Evolutionary conservation across 1,284 basidiomycete genomes (phyloP).

Genomic region (Heterobasidion occidentale): DNA sequence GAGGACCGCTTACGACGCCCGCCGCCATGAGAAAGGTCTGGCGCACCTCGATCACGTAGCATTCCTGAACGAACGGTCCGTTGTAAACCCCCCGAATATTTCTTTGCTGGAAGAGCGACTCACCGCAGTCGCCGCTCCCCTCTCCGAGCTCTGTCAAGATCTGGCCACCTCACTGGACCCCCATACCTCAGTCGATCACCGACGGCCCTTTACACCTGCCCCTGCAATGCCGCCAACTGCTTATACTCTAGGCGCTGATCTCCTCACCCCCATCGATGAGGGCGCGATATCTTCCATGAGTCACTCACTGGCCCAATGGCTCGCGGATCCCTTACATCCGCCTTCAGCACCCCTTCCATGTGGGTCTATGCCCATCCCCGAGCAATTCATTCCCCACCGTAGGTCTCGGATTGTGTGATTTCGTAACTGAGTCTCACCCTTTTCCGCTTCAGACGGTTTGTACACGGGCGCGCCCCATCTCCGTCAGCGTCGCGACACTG

Average conservation of each 20-base stretch:
- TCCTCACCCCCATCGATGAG: too few species aligned
- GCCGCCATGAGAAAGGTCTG: background rate
- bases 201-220: background rate
- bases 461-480: background rate
- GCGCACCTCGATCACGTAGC: background rate
- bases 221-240: background rate
- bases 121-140: background rate
- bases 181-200: background rate
- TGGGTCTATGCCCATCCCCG: background rate
- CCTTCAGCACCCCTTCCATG: too few species aligned
- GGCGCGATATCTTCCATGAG: too few species aligned
- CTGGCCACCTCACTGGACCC: background rate
- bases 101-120: too few species aligned
- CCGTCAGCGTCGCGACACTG: background rate
- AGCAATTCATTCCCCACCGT: background rate
- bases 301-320: too few species aligned
- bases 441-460: background rate
- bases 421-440: background rate
- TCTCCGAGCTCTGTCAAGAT: background rate
- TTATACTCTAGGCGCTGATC: background rate
- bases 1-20: background rate
- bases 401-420: background rate
- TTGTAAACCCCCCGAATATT: background rate
- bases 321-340: too few species aligned
- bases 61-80: background rate